phyloP scores from a whole-genome alignment of 2,329 filamentous ascomycete species.

The Calonectria pteridis region DNA sequence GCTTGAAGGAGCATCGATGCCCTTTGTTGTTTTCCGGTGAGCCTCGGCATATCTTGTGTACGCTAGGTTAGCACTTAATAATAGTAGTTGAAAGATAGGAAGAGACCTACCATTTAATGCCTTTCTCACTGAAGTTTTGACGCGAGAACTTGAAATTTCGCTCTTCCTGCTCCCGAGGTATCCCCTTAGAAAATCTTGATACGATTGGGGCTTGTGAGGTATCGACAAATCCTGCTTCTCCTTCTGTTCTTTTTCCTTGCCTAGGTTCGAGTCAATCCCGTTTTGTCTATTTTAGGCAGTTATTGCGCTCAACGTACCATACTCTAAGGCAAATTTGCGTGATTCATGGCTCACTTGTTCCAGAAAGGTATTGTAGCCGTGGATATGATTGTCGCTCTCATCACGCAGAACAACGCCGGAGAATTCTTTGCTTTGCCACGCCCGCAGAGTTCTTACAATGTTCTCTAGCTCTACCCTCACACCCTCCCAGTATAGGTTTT shows the following conservation, averaged over 20 bases:
- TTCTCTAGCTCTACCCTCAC: not conserved
- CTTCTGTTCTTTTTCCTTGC: not conserved
- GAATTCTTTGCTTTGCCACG: not conserved
- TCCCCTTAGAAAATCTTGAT: not conserved
- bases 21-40: not conserved
- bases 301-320: not conserved
- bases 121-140: not conserved
- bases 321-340: not conserved
- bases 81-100: no score
- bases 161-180: not conserved
- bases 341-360: not conserved
- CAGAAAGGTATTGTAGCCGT: not conserved
- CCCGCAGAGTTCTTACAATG: not conserved
- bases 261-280: not conserved
- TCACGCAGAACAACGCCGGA: not conserved
- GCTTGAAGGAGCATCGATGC: constrained; percentile 2
- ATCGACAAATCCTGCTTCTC: not conserved
- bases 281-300: no score
- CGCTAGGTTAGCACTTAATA: not conserved
- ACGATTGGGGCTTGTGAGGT: not conserved
- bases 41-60: not conserved
- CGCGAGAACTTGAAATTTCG: not conserved
- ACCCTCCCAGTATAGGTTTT: not conserved
- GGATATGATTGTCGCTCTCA: not conserved
- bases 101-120: not conserved